Conservation (phyloP, 129 eudicot genomes). For the Pittosporum tobira region DNA sequence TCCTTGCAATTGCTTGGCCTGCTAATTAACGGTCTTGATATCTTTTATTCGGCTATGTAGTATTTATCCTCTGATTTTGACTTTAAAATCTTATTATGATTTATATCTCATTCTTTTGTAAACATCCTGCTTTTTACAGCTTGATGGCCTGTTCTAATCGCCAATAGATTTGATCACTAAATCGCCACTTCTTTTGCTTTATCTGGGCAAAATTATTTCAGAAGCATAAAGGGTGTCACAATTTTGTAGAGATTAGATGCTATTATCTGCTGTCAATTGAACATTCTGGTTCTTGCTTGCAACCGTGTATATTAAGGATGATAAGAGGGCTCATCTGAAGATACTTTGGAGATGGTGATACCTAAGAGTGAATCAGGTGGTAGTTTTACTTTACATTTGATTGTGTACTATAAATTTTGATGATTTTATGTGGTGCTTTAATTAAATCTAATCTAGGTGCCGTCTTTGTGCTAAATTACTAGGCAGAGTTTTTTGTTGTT, state of each 20-base stretch:
- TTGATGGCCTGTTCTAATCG: not conserved
- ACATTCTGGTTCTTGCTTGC: not conserved
- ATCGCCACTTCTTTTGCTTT: not conserved
- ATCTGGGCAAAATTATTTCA: not conserved
- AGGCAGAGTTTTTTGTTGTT: not conserved
- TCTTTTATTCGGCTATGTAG: not conserved
- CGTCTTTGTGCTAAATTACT: not conserved
- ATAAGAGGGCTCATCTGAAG: not conserved
- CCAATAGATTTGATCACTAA: not conserved
- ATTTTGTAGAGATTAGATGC: slow-evolving; percentile 7
- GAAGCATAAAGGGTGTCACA: not conserved
- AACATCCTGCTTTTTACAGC: not conserved
- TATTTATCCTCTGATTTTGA: not conserved
- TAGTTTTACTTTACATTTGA: not conserved
- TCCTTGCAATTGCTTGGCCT: not conserved
- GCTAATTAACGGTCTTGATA: not conserved
- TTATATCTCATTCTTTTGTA: not conserved
- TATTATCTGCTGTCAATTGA: slow-evolving; percentile 2
- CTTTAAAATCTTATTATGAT: not conserved
- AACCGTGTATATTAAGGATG: not conserved
- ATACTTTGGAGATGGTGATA: not conserved
- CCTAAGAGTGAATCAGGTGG: not conserved
- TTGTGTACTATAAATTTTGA: not conserved
- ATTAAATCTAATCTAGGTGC: not conserved
- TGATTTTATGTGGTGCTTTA: not conserved